These are phyloP conservation scores for Aspergillus luchuensis DNA, from an alignment of 2,329 filamentous ascomycete species.

Conservation along the genomic window DNA sequence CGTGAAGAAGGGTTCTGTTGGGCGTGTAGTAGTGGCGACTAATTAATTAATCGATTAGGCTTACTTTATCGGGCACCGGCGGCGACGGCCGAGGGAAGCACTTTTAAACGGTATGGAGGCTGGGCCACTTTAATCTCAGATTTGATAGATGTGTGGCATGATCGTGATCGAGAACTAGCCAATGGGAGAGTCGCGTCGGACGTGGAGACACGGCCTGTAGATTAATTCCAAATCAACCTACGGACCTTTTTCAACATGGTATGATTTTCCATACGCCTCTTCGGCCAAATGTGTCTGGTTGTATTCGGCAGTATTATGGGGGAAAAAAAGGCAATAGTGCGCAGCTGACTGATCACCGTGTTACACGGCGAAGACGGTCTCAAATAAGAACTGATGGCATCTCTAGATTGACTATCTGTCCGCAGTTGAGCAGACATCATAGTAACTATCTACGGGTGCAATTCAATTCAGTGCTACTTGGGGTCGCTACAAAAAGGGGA, in stretches of 20 bases:
- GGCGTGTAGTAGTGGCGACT: background rate
- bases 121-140: background rate
- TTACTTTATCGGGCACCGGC: background rate
- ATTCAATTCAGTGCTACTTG: background rate
- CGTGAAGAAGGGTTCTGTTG: background rate
- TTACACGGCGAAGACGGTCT: too few species aligned
- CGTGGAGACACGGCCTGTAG: slow-evolving; percentile 8
- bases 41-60: background rate
- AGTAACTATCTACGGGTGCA: background rate
- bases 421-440: too few species aligned
- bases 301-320: too few species aligned
- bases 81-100: background rate
- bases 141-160: slow-evolving; percentile 15
- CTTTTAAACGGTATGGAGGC: background rate
- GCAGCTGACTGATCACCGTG: background rate
- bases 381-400: too few species aligned
- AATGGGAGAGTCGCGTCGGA: background rate
- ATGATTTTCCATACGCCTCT: background rate
- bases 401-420: too few species aligned
- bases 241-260: background rate
- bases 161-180: slow-evolving; percentile 2
- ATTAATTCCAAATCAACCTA: slow-evolving; percentile 14
- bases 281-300: too few species aligned
- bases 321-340: background rate
- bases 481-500: background rate